Evolutionary conservation across 768 basidiomycete genomes (phyloP).

Genomic region (Daedaleopsis sinensis): DNA sequence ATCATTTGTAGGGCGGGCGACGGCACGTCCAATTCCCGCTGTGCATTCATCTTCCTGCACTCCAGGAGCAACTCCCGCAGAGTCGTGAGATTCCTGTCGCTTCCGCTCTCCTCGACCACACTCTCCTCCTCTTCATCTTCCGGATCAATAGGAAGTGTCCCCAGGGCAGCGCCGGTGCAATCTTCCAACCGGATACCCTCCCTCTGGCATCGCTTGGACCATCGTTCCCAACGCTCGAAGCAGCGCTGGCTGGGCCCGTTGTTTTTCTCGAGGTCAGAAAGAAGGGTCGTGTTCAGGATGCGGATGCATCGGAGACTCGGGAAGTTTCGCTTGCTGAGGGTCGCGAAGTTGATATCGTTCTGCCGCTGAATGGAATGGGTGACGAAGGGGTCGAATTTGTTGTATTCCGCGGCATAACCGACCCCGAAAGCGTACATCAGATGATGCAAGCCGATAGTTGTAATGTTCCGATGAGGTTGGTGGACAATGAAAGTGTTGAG

Average conservation of each 20-base stretch:
- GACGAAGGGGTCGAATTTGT: constrained; percentile 45
- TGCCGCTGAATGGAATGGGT: constrained; percentile 45
- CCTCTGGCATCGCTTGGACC: constrained; percentile 59
- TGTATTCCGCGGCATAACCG: constrained; percentile 49
- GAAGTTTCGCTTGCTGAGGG: constrained; percentile 56
- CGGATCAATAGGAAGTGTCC: constrained; percentile 41
- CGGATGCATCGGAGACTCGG: constrained; percentile 63
- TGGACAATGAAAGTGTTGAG: constrained; percentile 42
- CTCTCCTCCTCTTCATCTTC: constrained; percentile 36
- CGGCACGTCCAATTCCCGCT: constrained; percentile 16
- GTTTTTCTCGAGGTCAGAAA: constrained; percentile 58
- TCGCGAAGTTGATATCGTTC: constrained; percentile 69
- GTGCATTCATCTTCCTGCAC: constrained; percentile 47
- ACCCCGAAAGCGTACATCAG: constrained; percentile 71
- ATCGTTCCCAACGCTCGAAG: constrained; percentile 64
- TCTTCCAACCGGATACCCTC: constrained; percentile 69
- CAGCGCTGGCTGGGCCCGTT: constrained; percentile 47
- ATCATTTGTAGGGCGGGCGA: constrained; percentile 18
- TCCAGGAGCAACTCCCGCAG: constrained; percentile 59
- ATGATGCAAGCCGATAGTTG: constrained; percentile 69
- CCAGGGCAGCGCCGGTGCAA: constrained; percentile 69
- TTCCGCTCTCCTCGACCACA: constrained; percentile 28
- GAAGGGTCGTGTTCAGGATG: constrained; percentile 54
- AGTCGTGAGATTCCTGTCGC: constrained; percentile 39
- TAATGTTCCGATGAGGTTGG: constrained; percentile 59